Evolutionary conservation across 2,329 filamentous ascomycete species (phyloP).

Genomic region (Cladosporium austrohemisphaericum): DNA sequence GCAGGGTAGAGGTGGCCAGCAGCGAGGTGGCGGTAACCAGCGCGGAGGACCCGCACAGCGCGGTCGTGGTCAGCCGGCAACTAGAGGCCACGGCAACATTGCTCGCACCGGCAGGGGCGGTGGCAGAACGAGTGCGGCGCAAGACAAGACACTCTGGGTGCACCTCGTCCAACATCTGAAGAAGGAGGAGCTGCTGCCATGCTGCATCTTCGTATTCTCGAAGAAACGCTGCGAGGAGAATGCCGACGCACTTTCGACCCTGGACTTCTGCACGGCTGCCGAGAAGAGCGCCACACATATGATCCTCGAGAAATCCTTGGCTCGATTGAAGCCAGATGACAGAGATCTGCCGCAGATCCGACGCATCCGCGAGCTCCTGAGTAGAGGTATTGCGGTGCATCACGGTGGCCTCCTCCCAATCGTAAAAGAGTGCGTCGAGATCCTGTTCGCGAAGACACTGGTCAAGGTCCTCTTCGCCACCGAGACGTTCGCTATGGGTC

Average conservation of each 20-base stretch:
- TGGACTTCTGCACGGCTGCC: conserved; percentile 87
- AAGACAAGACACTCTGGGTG: conserved; percentile 96
- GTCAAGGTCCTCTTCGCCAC: conserved; percentile 98
- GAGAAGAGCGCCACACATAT: conserved; percentile 98
- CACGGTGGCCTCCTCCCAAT: conserved; percentile 93
- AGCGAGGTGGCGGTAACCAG: conserved; percentile 40
- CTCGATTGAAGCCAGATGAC: conserved; percentile 86
- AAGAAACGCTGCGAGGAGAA: conserved; percentile 98
- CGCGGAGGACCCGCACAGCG: conserved; percentile 50
- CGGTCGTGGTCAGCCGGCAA: conserved; percentile 52
- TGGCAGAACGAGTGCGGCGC: conserved; percentile 81
- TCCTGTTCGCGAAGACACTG: conserved; percentile 87
- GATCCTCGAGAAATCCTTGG: conserved; percentile 93
- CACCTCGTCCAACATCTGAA: conserved; percentile 87
- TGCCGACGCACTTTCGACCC: conserved; percentile 87
- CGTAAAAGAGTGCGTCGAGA: conserved; percentile 96
- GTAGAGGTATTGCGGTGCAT: conserved; percentile 89
- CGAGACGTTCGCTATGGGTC: conserved; percentile 97
- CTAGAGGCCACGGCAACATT: conserved; percentile 74
- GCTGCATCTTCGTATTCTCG: conserved; percentile 97
- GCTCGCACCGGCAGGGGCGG: conserved; percentile 80
- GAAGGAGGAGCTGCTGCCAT: conserved; percentile 81
- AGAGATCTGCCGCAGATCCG: conserved; percentile 87
- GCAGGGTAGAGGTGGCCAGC: conserved; percentile 50
- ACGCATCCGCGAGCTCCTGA: conserved; percentile 76